phyloP scores from a whole-genome alignment of 192 early-diverging fungal genomes.

The Backusella westeae region DNA sequence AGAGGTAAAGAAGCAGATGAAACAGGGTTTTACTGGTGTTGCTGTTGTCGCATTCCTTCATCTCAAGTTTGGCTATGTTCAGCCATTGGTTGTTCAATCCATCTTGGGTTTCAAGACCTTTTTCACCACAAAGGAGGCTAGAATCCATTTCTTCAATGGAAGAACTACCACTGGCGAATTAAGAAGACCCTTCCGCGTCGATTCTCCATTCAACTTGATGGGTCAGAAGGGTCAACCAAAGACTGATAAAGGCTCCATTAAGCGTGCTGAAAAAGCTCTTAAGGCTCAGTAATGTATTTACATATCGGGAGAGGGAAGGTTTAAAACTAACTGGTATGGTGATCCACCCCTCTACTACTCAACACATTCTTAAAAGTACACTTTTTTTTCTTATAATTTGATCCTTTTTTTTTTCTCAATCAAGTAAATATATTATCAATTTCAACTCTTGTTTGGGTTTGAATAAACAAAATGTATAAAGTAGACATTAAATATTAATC shows the following conservation, averaged over 20 bases:
- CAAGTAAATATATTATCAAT: background rate
- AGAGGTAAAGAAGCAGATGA: constrained; percentile 66
- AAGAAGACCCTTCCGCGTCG: constrained; percentile 79
- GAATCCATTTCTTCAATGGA: constrained; percentile 71
- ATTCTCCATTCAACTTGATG: constrained; percentile 62
- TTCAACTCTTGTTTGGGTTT: background rate
- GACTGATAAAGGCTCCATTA: constrained; percentile 48
- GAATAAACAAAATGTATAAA: constrained; percentile 10
- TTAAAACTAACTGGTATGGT: background rate
- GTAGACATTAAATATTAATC: background rate
- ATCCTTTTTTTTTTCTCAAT: background rate
- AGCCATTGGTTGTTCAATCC: constrained; percentile 84
- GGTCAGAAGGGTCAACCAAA: constrained; percentile 33
- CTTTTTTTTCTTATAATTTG: background rate
- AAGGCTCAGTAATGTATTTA: constrained; percentile 17
- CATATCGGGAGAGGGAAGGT: background rate
- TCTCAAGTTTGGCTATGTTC: constrained; percentile 83
- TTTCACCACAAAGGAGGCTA: constrained; percentile 65
- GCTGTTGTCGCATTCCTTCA: constrained; percentile 78
- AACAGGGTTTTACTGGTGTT: constrained; percentile 63
- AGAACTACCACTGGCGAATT: constrained; percentile 72
- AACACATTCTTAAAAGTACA: background rate
- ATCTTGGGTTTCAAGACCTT: constrained; percentile 72
- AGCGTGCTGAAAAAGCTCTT: constrained; percentile 49
- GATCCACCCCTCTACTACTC: background rate